Evolutionary conservation across 352 stramenopile species (phyloP), one percentile per base, ranked within the genome.

Genomic region (Phytophthora sp.): DNA sequence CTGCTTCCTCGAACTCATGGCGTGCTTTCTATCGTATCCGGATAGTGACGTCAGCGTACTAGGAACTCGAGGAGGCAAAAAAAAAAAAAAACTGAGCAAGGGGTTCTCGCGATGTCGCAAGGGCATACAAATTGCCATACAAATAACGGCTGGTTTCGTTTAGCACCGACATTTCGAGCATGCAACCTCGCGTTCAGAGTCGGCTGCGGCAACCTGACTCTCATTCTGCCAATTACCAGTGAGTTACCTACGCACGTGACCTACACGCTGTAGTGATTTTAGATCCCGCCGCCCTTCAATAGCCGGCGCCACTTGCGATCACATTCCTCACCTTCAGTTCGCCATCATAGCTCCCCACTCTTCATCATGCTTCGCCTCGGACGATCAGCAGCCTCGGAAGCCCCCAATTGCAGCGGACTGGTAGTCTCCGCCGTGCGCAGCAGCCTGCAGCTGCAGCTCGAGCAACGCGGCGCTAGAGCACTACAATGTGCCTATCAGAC

Each of bases 401-500:
- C 47, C 24, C 58, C 57, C 27, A 68, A 57, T 63, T 63, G 54
- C 55, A 47, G 24, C 26, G 46, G 50, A 18, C 3, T 59, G 1
- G 30, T 63, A 26, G 53, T 57, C 45, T 74, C 66, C 16, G 18
- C 59, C 1, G 57, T 67, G 23, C 49, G 54, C 51, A 64, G 27
- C 21, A 71, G 52, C 3, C 47, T 76, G 11, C 31, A 71, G 16
- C 13, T 36, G 38, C 66, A 71, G 41, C 26, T 67, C 3, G 36
- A 77, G 16, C 66, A 73, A 27, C 57, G 71, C 51, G 12, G 46
- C 8, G 27, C 26, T 29, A 33, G 50, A 26, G 52, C 33, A 3
- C 20, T 70, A 21, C 66, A 71, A 65, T 70, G 74, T 45, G 66
- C 69, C 11, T 81, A 67, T 57, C 71, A 81, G 61, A 76, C 73